These are phyloP conservation scores for Nicotiana attenuata DNA, from an alignment of 257 asterid species.

Conservation along the genomic window DNA sequence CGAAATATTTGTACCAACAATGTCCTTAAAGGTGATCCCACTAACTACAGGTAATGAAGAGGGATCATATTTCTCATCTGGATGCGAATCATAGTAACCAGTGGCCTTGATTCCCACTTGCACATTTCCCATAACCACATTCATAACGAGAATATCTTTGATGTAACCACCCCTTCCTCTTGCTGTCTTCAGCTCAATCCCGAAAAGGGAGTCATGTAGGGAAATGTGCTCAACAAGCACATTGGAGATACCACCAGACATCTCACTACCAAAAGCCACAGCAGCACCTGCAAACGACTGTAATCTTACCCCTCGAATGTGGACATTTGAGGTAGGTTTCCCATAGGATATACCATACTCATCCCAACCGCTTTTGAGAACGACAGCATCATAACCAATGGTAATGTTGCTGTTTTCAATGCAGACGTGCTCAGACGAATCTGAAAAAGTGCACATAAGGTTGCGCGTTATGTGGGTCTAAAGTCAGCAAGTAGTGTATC, in stretches of 20 bases:
- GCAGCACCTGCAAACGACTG: constrained; percentile 66
- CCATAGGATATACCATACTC: constrained; percentile 79
- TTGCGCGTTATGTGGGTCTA: not conserved
- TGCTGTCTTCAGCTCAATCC: constrained; percentile 64
- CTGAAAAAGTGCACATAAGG: constrained; percentile 32
- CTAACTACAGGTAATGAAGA: constrained; percentile 55
- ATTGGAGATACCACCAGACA: constrained; percentile 92
- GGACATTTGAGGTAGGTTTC: constrained; percentile 59
- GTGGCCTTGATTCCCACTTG: constrained; percentile 62
- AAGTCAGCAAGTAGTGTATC: not conserved
- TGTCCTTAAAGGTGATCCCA: constrained; percentile 47
- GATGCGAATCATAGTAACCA: constrained; percentile 63
- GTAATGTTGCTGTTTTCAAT: constrained; percentile 86
- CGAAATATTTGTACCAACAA: constrained; percentile 58
- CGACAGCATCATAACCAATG: constrained; percentile 69
- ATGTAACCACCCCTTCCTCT: constrained; percentile 88
- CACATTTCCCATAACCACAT: constrained; percentile 50
- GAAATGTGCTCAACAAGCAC: constrained; percentile 50
- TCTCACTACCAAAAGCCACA: constrained; percentile 83
- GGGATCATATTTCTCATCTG: constrained; percentile 80
- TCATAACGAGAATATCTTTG: constrained; percentile 36
- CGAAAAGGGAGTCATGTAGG: constrained; percentile 46
- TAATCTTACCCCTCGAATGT: constrained; percentile 42
- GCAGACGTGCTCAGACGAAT: constrained; percentile 81
- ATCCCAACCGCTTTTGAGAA: constrained; percentile 97